Evolutionary conservation across 345 rosid genomes (phyloP), one percentile per base, ranked within the genome.

Genomic region (Angophora floribunda): DNA sequence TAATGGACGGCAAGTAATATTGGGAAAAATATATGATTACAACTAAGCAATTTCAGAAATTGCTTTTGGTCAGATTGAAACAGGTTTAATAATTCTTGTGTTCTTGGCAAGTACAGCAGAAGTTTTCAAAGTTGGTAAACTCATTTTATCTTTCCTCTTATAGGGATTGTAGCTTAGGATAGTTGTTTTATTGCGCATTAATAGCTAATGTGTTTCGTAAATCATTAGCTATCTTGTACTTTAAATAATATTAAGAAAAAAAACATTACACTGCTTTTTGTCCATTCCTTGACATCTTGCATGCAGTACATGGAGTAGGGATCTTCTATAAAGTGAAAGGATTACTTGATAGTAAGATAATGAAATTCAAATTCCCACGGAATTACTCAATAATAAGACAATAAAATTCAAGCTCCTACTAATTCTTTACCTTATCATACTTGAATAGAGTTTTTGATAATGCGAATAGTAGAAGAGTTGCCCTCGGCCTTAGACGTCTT

Each of bases 1-100:
- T 28, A 28, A 28, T 0, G 26, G 41, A 36, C 4, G 41, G 4
- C 4, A 36, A 36, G 75, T n/a, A 63, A 28, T 36, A 17, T 19
- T 75, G 13, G 82, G 19, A 36, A 75, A 75, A 41, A 75, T 9
- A 75, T 36, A 49, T 75, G 49, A 4, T 26, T 36, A 75, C 6
- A 36, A 3, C 49, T 24, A 2, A 70, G 24, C 24, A 10, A 36
- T 70, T 70, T 15, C 0, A 3, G 13, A n/a, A 63, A 63, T 13
- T 63, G 16, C 75, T 9, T 9, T 17, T 6, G 13, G 2, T 32
- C 2, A 4, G 45, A 30, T 67, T 45, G 9, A 75, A 22, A 75
- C 7, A 0, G 3, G 26, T 19, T 19, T 17, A 75, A 21, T 0
- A 75, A 70, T 36, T 11, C 0, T 36, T 9, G 82, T 75, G 13